phyloP scores from a whole-genome alignment of 495 filamentous ascomycete species.

The Penicillium longicatenatum region DNA sequence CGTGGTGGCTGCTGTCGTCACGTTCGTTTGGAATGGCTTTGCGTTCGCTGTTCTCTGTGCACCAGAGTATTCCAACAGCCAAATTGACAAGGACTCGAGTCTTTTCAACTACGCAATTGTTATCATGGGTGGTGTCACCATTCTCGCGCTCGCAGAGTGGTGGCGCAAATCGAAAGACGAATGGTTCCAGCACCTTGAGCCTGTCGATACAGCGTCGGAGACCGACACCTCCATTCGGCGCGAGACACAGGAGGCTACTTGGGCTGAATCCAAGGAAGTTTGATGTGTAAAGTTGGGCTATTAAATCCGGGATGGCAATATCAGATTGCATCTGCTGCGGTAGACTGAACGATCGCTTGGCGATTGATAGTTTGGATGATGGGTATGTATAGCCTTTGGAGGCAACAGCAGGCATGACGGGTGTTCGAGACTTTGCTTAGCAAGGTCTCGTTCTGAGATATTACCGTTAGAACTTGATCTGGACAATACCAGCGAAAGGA shows the following conservation, averaged over 20 bases:
- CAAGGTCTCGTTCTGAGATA: conserved; percentile 46
- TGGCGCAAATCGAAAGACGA: conserved; percentile 35
- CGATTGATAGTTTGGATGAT: background rate
- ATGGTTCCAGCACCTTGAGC: conserved; percentile 39
- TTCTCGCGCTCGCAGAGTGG: conserved; percentile 35
- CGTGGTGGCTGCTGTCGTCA: conserved; percentile 32
- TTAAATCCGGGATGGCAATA: background rate
- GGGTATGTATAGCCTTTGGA: conserved; percentile 4
- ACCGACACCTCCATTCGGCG: conserved; percentile 8
- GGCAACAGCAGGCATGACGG: conserved; percentile 35
- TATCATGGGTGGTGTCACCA: conserved; percentile 40
- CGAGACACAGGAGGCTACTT: background rate
- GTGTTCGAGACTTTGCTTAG: conserved; percentile 38
- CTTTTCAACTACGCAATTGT: conserved; percentile 42
- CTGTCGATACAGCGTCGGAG: conserved; percentile 19
- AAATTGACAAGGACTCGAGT: conserved; percentile 29
- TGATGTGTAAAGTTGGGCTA: background rate
- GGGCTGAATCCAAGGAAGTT: conserved; percentile 3
- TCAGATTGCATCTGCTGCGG: background rate
- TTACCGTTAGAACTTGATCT: conserved; percentile 57
- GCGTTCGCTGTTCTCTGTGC: conserved; percentile 38
- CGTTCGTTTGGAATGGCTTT: conserved; percentile 41
- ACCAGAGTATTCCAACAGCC: conserved; percentile 31
- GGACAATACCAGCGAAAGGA: conserved; percentile 58
- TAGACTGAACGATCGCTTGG: background rate